phyloP scores from a whole-genome alignment of 768 basidiomycete genomes.

The Lactarius hatsudake region DNA sequence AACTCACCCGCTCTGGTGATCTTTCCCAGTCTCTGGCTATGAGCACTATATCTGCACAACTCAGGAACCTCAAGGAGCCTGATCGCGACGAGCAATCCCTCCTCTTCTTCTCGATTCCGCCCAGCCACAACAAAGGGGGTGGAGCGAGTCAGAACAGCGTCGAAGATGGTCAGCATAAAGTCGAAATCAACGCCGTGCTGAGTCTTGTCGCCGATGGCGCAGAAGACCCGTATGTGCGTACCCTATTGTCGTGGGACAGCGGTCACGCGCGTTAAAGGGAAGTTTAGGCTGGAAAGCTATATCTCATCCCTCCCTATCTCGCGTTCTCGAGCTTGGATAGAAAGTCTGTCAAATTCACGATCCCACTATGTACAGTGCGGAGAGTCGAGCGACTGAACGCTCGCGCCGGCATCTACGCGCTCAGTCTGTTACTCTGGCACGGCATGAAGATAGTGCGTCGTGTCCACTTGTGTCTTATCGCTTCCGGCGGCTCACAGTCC shows the following conservation, averaged over 20 bases:
- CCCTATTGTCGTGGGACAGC: neutral
- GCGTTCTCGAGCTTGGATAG: constrained; percentile 88
- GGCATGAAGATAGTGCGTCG: constrained; percentile 85
- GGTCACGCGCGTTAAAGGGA: constrained; percentile 6
- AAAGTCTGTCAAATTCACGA: constrained; percentile 86
- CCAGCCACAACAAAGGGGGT: constrained; percentile 31
- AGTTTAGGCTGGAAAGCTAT: constrained; percentile 80
- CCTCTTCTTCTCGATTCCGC: constrained; percentile 84
- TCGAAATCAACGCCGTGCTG: constrained; percentile 88
- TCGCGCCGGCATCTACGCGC: constrained; percentile 92
- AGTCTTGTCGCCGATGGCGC: constrained; percentile 74
- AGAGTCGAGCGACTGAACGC: constrained; percentile 93
- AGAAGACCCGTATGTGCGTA: constrained; percentile 82
- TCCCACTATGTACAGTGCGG: constrained; percentile 89
- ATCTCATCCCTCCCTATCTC: constrained; percentile 86
- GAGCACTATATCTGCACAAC: constrained; percentile 82
- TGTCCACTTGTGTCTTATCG: constrained; percentile 21
- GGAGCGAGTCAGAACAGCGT: constrained; percentile 29
- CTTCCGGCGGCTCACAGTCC: constrained; percentile 1
- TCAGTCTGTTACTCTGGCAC: constrained; percentile 93
- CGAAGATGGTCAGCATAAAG: constrained; percentile 52
- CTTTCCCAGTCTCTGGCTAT: constrained; percentile 37
- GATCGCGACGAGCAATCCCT: constrained; percentile 82
- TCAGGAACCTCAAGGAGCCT: constrained; percentile 90
- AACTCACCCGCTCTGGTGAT: constrained; percentile 3